These are phyloP conservation scores for Ramaria rubella DNA, from an alignment of 768 basidiomycete genomes.

Conservation along the genomic window DNA sequence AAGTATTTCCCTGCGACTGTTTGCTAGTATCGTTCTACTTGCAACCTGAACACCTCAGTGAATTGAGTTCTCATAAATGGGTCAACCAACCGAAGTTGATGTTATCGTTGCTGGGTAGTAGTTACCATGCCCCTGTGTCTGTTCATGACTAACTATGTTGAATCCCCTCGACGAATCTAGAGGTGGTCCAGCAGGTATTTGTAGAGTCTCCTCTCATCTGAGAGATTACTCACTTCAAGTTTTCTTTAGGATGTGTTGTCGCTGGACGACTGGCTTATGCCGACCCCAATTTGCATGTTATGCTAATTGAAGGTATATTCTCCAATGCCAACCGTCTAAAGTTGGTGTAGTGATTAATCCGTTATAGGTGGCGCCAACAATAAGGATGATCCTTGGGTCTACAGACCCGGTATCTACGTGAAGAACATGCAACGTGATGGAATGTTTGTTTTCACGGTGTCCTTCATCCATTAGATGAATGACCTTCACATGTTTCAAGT, in stretches of 20 bases:
- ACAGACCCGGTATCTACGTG: conserved; percentile 63
- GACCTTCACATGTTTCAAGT: conserved; percentile 30
- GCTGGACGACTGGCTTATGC: conserved; percentile 66
- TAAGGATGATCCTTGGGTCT: conserved; percentile 70
- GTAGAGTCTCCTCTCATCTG: neutral
- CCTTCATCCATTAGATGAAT: neutral
- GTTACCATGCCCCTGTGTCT: conserved; percentile 5
- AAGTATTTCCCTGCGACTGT: too few species aligned
- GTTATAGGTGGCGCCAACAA: conserved; percentile 57
- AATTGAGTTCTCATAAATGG: neutral
- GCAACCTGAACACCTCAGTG: neutral
- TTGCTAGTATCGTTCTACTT: too few species aligned
- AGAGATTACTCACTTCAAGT: neutral
- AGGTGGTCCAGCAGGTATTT: conserved; percentile 51
- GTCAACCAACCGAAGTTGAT: conserved; percentile 53
- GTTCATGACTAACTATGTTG: neutral
- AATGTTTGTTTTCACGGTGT: conserved; percentile 37
- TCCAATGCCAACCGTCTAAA: neutral
- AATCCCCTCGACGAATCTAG: conserved; percentile 23
- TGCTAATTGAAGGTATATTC: conserved; percentile 60
- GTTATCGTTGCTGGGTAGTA: conserved; percentile 58
- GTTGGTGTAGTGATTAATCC: neutral
- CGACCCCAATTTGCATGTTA: conserved; percentile 65
- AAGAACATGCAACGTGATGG: conserved; percentile 68
- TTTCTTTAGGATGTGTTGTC: conserved; percentile 45